Evolutionary conservation across 148 eudicot species (phyloP).

Genomic region (Pouteria glomerata): DNA sequence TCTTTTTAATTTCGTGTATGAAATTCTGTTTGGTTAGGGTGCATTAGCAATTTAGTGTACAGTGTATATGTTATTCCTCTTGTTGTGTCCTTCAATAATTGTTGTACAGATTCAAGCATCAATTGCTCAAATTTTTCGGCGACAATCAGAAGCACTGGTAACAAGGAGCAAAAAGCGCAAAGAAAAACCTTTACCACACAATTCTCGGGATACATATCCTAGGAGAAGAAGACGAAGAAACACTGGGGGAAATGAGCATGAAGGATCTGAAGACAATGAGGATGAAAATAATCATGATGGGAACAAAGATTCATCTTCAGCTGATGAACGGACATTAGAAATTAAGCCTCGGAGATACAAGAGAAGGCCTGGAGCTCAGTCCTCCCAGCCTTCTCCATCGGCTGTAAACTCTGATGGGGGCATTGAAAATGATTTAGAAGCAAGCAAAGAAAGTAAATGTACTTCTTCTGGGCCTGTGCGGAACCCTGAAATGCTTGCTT

Average conservation of each 20-base stretch:
- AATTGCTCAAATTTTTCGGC: constrained; percentile 35
- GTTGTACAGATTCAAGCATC: constrained; percentile 46
- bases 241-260: constrained; percentile 25
- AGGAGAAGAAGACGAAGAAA: constrained; percentile 38
- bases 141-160: constrained; percentile 53
- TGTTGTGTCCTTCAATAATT: background rate
- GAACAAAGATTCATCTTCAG: constrained; percentile 23
- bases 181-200: constrained; percentile 23
- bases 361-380: constrained; percentile 20
- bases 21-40: background rate
- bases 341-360: constrained; percentile 29
- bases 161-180: constrained; percentile 27
- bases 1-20: background rate
- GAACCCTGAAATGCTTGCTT: constrained; percentile 43
- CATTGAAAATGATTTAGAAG: constrained; percentile 29
- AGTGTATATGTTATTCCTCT: background rate
- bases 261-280: constrained; percentile 36
- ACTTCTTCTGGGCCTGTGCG: constrained; percentile 19
- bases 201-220: constrained; percentile 18
- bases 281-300: constrained; percentile 28
- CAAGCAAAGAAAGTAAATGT: constrained; percentile 23
- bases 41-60: background rate
- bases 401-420: constrained; percentile 26
- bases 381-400: constrained; percentile 31
- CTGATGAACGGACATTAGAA: constrained; percentile 31